Conservation (phyloP, 208 protist species). For the Hexamita inflata region DNA sequence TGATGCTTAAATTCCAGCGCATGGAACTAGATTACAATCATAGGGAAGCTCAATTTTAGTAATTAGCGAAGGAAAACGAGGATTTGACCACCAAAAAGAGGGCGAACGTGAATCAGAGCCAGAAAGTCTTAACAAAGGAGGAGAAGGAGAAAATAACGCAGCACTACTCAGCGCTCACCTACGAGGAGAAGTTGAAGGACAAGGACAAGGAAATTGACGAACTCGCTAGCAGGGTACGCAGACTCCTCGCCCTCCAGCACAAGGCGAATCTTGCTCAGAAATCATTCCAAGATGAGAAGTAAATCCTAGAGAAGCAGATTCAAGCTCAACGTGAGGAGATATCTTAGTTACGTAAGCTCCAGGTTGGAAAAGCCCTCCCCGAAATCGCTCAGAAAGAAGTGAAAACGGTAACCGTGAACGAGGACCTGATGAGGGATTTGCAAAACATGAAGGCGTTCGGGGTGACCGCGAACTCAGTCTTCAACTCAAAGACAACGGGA, state of each 20-base stretch:
- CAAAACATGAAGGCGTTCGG: constrained; percentile 7
- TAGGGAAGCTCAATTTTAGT: too few species aligned
- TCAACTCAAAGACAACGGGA: too few species aligned
- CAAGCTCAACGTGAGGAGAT: neutral
- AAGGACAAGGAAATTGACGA: constrained; percentile 24
- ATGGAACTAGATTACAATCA: too few species aligned
- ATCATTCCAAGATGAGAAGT: neutral
- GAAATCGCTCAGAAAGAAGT: neutral
- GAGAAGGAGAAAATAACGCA: too few species aligned
- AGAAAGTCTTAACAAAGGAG: too few species aligned
- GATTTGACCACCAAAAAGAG: too few species aligned
- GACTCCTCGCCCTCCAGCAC: constrained; percentile 21
- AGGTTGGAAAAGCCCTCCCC: too few species aligned
- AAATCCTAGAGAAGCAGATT: constrained; percentile 12
- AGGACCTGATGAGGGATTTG: neutral
- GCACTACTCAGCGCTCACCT: neutral
- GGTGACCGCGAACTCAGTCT: neutral
- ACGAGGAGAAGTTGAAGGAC: constrained; percentile 19
- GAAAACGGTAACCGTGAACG: neutral
- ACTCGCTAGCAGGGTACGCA: constrained; percentile 7
- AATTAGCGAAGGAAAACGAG: too few species aligned
- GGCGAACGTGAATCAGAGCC: too few species aligned
- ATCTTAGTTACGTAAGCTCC: constrained; percentile 4
- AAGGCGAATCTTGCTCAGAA: neutral
- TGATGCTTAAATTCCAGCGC: too few species aligned